Conservation (phyloP, 129 eudicot species). For the Pulicaria dysenterica region DNA sequence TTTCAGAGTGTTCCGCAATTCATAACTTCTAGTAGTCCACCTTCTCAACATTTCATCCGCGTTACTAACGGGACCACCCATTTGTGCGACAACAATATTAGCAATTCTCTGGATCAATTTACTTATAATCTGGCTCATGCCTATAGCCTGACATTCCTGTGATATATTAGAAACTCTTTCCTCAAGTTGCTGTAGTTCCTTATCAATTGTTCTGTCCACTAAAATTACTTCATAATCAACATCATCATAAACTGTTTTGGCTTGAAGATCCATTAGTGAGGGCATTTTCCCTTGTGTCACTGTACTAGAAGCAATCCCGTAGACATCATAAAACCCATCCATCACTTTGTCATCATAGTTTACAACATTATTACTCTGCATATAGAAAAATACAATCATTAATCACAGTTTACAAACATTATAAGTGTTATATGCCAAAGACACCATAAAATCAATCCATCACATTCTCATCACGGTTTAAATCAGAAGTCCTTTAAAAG, state of each 20-base stretch:
- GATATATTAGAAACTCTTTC: conserved; percentile 58
- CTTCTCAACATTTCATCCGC: conserved; percentile 76
- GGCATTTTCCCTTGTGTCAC: conserved; percentile 78
- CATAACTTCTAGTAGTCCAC: conserved; percentile 67
- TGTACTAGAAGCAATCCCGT: conserved; percentile 58
- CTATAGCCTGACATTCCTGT: conserved; percentile 50
- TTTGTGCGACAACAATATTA: conserved; percentile 66
- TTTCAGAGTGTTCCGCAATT: conserved; percentile 51
- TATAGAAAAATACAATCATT: conserved; percentile 19
- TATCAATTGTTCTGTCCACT: conserved; percentile 69
- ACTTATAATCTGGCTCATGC: conserved; percentile 43
- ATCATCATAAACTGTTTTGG: conserved; percentile 50
- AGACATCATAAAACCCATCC: conserved; percentile 92
- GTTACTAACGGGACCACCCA: conserved; percentile 95
- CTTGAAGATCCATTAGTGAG: conserved; percentile 61
- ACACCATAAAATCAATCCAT: conserved; percentile 69
- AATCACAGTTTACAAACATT: conserved; percentile 65
- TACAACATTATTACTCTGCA: conserved; percentile 86
- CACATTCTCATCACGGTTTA: conserved; percentile 64
- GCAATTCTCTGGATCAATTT: conserved; percentile 73
- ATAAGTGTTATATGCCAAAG: conserved; percentile 57
- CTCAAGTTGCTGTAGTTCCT: conserved; percentile 70
- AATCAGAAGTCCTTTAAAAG: neutral
- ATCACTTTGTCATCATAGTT: conserved; percentile 82
- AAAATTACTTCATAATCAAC: conserved; percentile 79